Evolutionary conservation across 2,329 filamentous ascomycete species (phyloP).

Genomic region (Ophiobolus disseminans): DNA sequence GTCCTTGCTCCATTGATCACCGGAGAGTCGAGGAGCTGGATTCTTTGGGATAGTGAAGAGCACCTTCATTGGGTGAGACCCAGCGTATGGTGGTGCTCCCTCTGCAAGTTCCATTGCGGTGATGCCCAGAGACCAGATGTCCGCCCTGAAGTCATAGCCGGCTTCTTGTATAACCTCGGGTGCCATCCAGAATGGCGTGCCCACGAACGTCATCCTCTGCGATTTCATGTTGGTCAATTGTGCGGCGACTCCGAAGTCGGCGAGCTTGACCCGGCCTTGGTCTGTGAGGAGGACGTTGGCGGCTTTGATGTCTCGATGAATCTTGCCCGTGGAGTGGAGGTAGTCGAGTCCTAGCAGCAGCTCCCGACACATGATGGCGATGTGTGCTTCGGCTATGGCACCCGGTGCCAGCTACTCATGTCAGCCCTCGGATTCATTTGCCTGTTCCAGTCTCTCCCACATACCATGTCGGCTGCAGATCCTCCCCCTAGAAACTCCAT

Average conservation of each 20-base stretch:
- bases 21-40: constrained; percentile 81
- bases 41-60: constrained; percentile 95
- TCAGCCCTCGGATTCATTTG: constrained; percentile 25
- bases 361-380: constrained; percentile 93
- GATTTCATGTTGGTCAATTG: constrained; percentile 98
- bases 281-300: constrained; percentile 95
- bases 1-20: constrained; percentile 78
- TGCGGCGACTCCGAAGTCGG: constrained; percentile 95
- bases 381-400: constrained; percentile 85
- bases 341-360: constrained; percentile 90
- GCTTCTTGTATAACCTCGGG: constrained; percentile 98
- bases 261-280: constrained; percentile 88
- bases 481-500: constrained; percentile 98
- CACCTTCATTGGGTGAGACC: constrained; percentile 98
- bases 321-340: constrained; percentile 90
- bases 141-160: constrained; percentile 95
- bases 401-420: constrained; percentile 79
- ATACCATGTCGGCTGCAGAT: constrained; percentile 90
- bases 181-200: constrained; percentile 94
- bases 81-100: constrained; percentile 90
- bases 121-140: constrained; percentile 96
- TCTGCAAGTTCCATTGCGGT: constrained; percentile 91
- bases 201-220: constrained; percentile 95
- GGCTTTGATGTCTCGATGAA: constrained; percentile 96
- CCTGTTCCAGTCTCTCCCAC: constrained; percentile 23